Percentiles rank a stretch among this genome's conserved stretches.
phyloP scores from a whole-genome alignment of 2,329 filamentous ascomycete species.

The Apiospora hydei region DNA sequence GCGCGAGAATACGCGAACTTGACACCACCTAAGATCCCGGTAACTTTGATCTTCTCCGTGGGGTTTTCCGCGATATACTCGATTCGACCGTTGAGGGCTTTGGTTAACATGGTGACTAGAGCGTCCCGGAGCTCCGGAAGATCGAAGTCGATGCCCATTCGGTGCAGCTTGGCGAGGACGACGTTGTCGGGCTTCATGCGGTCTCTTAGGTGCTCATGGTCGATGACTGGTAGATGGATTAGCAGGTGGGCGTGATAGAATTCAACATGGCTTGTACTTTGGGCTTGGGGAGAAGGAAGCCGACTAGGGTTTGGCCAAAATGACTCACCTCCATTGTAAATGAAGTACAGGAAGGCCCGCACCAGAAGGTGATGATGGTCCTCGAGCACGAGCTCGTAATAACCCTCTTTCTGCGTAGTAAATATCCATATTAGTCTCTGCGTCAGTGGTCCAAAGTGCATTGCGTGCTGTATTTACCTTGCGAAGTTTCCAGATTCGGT shows the following conservation, averaged over 20 bases:
- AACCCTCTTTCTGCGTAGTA: neutral
- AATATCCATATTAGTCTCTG: neutral
- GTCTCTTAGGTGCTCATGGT: neutral
- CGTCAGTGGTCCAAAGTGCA: too few relatives aligned
- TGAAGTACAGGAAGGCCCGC: neutral
- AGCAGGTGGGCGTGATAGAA: neutral
- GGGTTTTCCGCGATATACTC: too few relatives aligned
- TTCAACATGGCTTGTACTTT: too few relatives aligned
- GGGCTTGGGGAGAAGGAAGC: too few relatives aligned
- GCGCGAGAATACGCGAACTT: neutral
- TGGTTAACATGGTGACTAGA: neutral
- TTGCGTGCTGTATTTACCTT: too few relatives aligned
- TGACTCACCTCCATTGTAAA: neutral
- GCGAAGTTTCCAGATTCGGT: too few relatives aligned
- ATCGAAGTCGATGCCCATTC: neutral
- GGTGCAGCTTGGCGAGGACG: neutral
- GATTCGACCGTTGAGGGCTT: neutral
- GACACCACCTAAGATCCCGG: neutral
- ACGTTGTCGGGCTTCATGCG: neutral
- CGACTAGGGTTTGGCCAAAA: too few relatives aligned
- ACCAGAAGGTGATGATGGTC: neutral
- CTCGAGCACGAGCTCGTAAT: neutral
- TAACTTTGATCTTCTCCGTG: neutral
- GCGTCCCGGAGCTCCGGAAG: neutral
- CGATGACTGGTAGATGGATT: neutral